Evolutionary conservation across 495 filamentous ascomycete species (phyloP).

Genomic region (Trichoderma asperelloides): DNA sequence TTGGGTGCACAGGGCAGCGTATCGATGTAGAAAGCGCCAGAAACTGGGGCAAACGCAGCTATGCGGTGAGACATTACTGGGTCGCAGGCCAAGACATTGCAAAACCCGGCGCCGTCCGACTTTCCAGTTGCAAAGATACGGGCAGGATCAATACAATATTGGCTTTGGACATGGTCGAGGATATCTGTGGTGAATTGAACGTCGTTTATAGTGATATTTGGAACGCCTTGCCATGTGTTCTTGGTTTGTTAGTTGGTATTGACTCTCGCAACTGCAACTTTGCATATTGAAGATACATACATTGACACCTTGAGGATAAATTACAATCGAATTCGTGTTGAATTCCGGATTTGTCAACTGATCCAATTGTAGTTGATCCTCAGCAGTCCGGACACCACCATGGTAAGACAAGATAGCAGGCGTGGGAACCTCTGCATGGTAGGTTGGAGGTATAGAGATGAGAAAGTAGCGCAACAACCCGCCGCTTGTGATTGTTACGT

Average conservation of each 20-base stretch:
- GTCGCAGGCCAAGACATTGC: slow-evolving; percentile 39
- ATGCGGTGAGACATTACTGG: slow-evolving; percentile 23
- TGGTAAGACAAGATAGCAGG: neutral
- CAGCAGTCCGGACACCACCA: slow-evolving; percentile 15
- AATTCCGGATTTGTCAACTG: slow-evolving; percentile 33
- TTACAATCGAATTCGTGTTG: slow-evolving; percentile 29
- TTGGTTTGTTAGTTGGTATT: neutral
- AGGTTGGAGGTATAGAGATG: slow-evolving; percentile 31
- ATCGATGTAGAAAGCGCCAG: slow-evolving; percentile 16
- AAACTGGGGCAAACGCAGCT: slow-evolving; percentile 33
- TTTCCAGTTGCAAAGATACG: slow-evolving; percentile 42
- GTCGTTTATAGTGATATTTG: slow-evolving; percentile 12
- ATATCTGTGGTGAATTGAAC: slow-evolving; percentile 25
- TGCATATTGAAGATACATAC: slow-evolving; percentile 15
- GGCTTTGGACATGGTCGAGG: slow-evolving; percentile 29
- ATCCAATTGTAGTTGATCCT: slow-evolving; percentile 25
- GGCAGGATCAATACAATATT: slow-evolving; percentile 37
- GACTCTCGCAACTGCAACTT: neutral
- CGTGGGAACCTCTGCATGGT: slow-evolving; percentile 23
- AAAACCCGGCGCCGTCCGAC: slow-evolving; percentile 46
- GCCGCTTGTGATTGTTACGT: slow-evolving; percentile 12
- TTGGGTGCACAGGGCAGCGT: slow-evolving; percentile 9
- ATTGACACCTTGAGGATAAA: slow-evolving; percentile 37
- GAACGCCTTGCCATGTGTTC: slow-evolving; percentile 17
- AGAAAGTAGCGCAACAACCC: slow-evolving; percentile 24